Conservation (phyloP, 441 rosid genomes). For the Croton laevigatus region DNA sequence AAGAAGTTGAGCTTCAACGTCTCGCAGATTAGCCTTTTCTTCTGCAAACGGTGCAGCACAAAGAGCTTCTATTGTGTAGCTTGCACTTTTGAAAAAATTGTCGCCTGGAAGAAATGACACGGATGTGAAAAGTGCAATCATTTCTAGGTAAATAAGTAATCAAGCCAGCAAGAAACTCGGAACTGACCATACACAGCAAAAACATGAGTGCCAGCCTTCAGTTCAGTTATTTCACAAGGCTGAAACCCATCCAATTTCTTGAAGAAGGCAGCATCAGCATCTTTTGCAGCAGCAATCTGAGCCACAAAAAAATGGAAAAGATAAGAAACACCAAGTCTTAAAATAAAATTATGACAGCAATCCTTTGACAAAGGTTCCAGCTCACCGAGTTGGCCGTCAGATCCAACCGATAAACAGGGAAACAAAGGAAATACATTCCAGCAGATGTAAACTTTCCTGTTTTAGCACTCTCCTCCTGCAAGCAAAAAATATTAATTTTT, state of each 20-base stretch:
- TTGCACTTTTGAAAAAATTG: conserved; percentile 83
- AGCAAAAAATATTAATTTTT: not conserved
- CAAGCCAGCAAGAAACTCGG: conserved; percentile 19
- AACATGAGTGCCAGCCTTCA: conserved; percentile 77
- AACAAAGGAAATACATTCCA: conserved; percentile 95
- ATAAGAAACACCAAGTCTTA: conserved; percentile 18
- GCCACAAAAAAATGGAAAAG: conserved; percentile 16
- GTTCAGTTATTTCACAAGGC: conserved; percentile 85
- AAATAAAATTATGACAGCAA: conserved; percentile 3
- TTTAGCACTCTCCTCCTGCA: conserved; percentile 81
- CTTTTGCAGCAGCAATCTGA: conserved; percentile 80
- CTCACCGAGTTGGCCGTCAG: conserved; percentile 68
- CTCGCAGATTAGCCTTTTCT: conserved; percentile 76
- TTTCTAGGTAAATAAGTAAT: conserved; percentile 20
- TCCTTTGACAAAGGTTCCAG: conserved; percentile 6
- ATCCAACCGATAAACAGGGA: conserved; percentile 84
- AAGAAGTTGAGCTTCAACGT: conserved; percentile 72
- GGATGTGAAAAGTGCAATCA: conserved; percentile 16
- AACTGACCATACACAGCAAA: conserved; percentile 91
- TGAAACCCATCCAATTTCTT: conserved; percentile 90
- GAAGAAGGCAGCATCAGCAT: conserved; percentile 84
- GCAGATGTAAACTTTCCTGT: conserved; percentile 79
- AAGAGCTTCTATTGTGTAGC: conserved; percentile 83
- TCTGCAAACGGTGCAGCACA: conserved; percentile 65
- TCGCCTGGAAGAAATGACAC: conserved; percentile 54